These are phyloP conservation scores for Albifimbria verrucaria DNA, from an alignment of 2,329 filamentous ascomycete species.

Conservation along the genomic window DNA sequence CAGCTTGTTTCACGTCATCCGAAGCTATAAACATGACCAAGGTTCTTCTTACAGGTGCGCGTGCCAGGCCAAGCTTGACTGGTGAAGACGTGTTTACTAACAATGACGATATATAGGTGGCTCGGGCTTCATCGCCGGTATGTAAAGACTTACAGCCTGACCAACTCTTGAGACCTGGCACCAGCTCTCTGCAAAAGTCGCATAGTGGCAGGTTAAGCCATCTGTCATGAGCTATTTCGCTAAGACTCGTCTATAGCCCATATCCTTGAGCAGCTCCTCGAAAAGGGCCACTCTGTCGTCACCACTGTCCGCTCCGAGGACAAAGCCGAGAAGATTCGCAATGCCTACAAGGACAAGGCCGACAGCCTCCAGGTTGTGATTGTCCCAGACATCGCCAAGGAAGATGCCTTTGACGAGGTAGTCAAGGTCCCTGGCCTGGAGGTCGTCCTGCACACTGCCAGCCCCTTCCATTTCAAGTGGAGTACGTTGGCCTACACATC, in stretches of 20 bases:
- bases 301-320: slow-evolving; percentile 54
- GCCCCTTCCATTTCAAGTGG: slow-evolving; percentile 54
- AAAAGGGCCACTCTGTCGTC: slow-evolving; percentile 47
- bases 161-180: too few relatives aligned
- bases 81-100: background rate
- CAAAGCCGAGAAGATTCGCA: slow-evolving; percentile 50
- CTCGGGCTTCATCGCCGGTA: slow-evolving; percentile 33
- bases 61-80: background rate
- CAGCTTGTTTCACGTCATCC: background rate
- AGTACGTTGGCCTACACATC: slow-evolving; percentile 21
- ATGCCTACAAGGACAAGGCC: slow-evolving; percentile 40
- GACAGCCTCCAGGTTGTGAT: slow-evolving; percentile 51
- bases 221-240: background rate
- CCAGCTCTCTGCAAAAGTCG: too few relatives aligned
- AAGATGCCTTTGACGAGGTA: slow-evolving; percentile 69
- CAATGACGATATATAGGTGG: slow-evolving; percentile 21
- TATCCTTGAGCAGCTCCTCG: slow-evolving; percentile 51
- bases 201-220: background rate
- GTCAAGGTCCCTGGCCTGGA: slow-evolving; percentile 47
- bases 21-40: slow-evolving; percentile 23
- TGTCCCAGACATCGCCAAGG: slow-evolving; percentile 73
- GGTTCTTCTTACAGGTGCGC: slow-evolving; percentile 27
- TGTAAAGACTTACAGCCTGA: slow-evolving; percentile 3
- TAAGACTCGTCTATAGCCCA: slow-evolving; percentile 36
- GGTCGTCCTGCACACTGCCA: slow-evolving; percentile 59